Evolutionary conservation across 345 rosid species (phyloP).

Genomic region (Linum tenue): DNA sequence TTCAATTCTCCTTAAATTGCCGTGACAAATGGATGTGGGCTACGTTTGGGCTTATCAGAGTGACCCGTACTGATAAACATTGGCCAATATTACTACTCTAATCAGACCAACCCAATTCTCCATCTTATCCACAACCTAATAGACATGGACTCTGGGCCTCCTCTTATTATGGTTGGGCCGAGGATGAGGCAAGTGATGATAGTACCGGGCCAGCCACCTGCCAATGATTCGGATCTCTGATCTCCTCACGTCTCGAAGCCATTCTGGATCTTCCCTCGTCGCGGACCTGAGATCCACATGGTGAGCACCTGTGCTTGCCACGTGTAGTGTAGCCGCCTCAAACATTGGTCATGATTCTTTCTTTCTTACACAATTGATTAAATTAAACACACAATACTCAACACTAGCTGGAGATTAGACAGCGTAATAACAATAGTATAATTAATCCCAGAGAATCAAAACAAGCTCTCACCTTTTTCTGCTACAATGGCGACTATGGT

Average conservation of each 20-base stretch:
- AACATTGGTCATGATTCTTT: too few species aligned
- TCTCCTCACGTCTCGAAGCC: constrained; percentile 44
- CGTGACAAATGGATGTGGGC: too few species aligned
- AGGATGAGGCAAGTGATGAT: constrained; percentile 23
- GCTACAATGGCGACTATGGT: constrained; percentile 49
- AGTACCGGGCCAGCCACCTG: constrained; percentile 39
- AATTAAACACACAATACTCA: too few species aligned
- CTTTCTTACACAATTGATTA: too few species aligned
- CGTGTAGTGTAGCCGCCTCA: too few species aligned
- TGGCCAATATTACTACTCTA: too few species aligned
- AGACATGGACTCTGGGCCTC: background rate
- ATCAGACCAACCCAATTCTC: too few species aligned
- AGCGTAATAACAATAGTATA: background rate
- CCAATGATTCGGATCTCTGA: constrained; percentile 32
- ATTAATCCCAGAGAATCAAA: background rate
- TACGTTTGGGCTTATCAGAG: too few species aligned
- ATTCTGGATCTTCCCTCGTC: constrained; percentile 37
- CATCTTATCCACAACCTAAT: background rate
- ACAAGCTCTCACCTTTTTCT: constrained; percentile 30
- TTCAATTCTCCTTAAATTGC: too few species aligned
- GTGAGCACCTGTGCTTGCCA: constrained; percentile 40
- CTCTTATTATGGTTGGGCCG: background rate
- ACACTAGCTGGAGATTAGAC: too few species aligned
- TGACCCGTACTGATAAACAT: too few species aligned
- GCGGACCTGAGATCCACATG: constrained; percentile 57